Base-by-base conservation (phyloP, 305 asterid species). In the Rubia tinctorum region DNA sequence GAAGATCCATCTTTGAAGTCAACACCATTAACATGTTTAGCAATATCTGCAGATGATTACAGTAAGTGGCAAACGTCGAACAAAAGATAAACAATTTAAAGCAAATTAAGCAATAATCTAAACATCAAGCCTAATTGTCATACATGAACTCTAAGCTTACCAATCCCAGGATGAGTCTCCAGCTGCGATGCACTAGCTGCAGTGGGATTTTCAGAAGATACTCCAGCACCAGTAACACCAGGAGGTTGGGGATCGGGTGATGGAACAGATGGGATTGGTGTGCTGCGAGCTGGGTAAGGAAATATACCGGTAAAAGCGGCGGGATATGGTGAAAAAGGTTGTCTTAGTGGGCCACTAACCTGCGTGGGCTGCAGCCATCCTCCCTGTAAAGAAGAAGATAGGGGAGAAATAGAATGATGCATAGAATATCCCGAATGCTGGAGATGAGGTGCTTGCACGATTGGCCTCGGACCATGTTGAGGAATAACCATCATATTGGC, bases 321-420 rank as follows among this genome's bases (percentile, higher is more conserved):
- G 80, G 88, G 85, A 78, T 90, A 89, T 65, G 93, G 87, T 74
- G 96, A 85, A 85, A 86, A 88, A 58, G 91, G 88, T 77, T 94
- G 89, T 82, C 98, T 86, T 75, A 78, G 83, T 74, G 88, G 80
- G 76, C 89, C 90, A 77, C 87, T 75, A 72, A 81, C 83, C 79
- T 84, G 89, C 71, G 92, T 87, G 43, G 94, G 88, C 79, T 86
- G 97, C 86, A 95, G 73, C 99, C 98, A 95, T 56, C 83, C 88
- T 76, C 96, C 97, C 72, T 75, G 86, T 72, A 88, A 86, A 56
- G 90, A 81, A 75, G 88, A 84, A 73, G 82, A 77, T 80, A 84
- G 79, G 69, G 91, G 88, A 81, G 93, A 76, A 66, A 87, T 79
- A 68, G 89, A 73, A 75, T 85, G 85, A 80, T 88, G 87, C 56